A percentile compares a stretch with the other conserved stretches of the same genome.
Conservation (phyloP, 2,329 filamentous ascomycete species). For the Pseudocercospora fuligena region DNA sequence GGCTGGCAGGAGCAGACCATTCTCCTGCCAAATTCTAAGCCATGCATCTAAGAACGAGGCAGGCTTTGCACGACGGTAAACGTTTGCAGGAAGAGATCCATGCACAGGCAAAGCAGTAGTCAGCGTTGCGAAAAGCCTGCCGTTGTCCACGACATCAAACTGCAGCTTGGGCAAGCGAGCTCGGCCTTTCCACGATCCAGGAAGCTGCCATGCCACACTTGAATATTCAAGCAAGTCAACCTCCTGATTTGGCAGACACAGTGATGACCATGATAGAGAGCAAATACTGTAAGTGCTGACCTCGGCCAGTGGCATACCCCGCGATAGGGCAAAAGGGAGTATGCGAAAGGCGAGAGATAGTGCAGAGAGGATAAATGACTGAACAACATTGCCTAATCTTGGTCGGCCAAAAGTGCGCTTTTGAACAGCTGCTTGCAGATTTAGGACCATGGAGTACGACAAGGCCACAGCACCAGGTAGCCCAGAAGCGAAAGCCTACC, state of each 20-base stretch:
- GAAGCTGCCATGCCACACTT: too few relatives aligned
- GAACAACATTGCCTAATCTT: background rate
- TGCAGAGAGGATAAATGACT: background rate
- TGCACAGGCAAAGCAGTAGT: too few relatives aligned
- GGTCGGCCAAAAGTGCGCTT: too few relatives aligned
- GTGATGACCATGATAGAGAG: background rate
- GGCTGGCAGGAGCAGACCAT: background rate
- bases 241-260: background rate
- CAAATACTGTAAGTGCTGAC: background rate
- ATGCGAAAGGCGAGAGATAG: background rate
- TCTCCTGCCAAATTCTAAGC: too few relatives aligned
- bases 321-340: background rate
- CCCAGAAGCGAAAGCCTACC: constrained; percentile 32
- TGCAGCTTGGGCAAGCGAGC: too few relatives aligned
- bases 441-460: constrained; percentile 35
- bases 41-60: too few relatives aligned
- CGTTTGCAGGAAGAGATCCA: background rate
- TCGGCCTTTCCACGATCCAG: background rate
- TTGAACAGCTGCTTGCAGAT: too few relatives aligned
- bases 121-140: too few relatives aligned
- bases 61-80: background rate
- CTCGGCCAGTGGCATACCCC: background rate
- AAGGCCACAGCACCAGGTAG: constrained; percentile 17
- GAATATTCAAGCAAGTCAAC: background rate
- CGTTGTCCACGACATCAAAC: too few relatives aligned